Base-by-base conservation (phyloP, 2,329 filamentous ascomycete species). In the Fusarium cicatricum region DNA sequence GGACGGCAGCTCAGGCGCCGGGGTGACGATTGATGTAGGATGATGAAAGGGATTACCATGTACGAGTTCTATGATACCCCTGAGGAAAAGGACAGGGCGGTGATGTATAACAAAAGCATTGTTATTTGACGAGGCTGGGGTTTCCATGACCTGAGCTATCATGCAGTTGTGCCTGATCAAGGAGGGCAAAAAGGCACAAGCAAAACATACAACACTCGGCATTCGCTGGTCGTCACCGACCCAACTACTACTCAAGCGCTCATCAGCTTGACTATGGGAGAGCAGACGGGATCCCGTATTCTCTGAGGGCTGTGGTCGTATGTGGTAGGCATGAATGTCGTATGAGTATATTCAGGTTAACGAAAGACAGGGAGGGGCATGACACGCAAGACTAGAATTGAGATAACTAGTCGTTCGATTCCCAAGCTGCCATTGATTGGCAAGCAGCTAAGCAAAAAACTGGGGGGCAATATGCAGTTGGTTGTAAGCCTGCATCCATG, bases 31-130 rank as follows among this genome's bases (percentile, higher is more conserved):
- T 46, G 23, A 39, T 31, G n/a, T 32, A 53, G 41, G 42, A 40
- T 17, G 14, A 28, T 16, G 38, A 38, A 44, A 12, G 16, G 23
- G 16, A 15, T 21, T 37, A n/a, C 12, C n/a, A 23, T 50, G 42
- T 56, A 51, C 14, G 38, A 54, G 33, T 51, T 57, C 28, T 15
- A 33, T 38, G 45, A 51, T 52, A 61, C 43, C 34, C 44, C 34
- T 39, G 34, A 31, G 44, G 43, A 12, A 23, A 31, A 46, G 9
- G 15, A 31, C 23, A 46, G 43, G 42, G 43, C 9, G 16, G 15
- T 12, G 23, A 19, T 23, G 9, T 28, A 21, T n/a, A 19, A 29
- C 11, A 39, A 47, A 46, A 31, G 33, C 10, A 38, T 38, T 39
- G n/a, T 23, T 17, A 14, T 26, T 19, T 31, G 29, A 32, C 10